Percentiles rank a stretch among this genome's conserved stretches.
Evolutionary conservation across 1,139 yeast genomes (phyloP).

Genomic region (Hyphopichia wangnamkhiaoensis): DNA sequence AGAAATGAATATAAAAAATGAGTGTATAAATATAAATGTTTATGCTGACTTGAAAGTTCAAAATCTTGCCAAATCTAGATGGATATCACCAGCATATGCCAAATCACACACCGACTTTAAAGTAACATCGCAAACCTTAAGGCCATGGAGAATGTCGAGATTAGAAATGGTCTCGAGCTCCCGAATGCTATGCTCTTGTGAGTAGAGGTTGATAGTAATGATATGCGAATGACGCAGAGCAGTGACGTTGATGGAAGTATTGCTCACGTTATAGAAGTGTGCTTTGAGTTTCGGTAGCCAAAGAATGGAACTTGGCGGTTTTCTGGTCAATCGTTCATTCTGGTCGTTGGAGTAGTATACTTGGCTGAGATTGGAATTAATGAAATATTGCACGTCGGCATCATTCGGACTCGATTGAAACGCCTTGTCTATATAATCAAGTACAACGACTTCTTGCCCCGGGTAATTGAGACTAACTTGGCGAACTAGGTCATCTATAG

Average conservation of each 20-base stretch:
- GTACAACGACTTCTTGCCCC: slow-evolving; percentile 6
- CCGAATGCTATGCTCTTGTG: too few species aligned
- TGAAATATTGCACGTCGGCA: slow-evolving; percentile 3
- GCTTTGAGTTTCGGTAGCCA: slow-evolving; percentile 24
- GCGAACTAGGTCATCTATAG: background rate
- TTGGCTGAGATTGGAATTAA: slow-evolving; percentile 13
- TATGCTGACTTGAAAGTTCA: slow-evolving; percentile 1
- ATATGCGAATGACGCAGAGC: too few species aligned
- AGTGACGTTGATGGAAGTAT: background rate
- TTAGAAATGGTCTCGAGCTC: too few species aligned
- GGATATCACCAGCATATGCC: slow-evolving; percentile 5
- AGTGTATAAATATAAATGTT: background rate
- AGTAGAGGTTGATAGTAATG: too few species aligned
- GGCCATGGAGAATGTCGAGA: background rate
- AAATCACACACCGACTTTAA: slow-evolving; percentile 12
- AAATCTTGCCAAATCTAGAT: slow-evolving; percentile 5
- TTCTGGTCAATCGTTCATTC: slow-evolving; percentile 2
- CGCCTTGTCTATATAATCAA: slow-evolving; percentile 5
- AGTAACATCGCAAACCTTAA: slow-evolving; percentile 14
- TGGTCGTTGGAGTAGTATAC: slow-evolving; percentile 1
- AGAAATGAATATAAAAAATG: too few species aligned
- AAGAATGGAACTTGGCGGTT: slow-evolving; percentile 12
- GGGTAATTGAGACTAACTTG: background rate
- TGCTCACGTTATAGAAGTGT: background rate
- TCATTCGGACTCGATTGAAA: background rate